Base-by-base conservation (phyloP, 306 rosid species). In the Pueraria montana region DNA sequence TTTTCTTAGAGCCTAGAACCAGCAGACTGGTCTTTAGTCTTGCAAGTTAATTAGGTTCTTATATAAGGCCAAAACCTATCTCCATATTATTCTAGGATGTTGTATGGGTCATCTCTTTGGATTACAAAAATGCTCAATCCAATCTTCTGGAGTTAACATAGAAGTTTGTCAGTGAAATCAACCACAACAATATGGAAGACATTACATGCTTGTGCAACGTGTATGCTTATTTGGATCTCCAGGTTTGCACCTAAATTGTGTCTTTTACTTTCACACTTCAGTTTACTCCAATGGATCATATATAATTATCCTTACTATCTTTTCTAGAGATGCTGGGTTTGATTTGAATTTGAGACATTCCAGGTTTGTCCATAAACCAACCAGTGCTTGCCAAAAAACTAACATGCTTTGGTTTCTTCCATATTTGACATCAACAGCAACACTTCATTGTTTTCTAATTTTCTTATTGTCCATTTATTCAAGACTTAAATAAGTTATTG, bases 161-260 rank as follows among this genome's bases (percentile, higher is more conserved):
- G 45, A 63, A 63, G 70, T 63, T 16, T n/a, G 10, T 64, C 26
- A 34, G 6, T 64, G 71, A 64, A 6, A 64, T 6, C 34, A 63
- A 63, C 11, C 16, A n/a, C n/a, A n/a, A 10, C 72, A 8, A 61
- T 61, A 58, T 64, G 26, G 72, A 34, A 66, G 48, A 36, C 46
- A 34, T 32, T 9, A 64, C 30, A 20, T 21, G 5, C 34, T 36
- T 66, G 49, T n/a, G 93, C 89, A 89, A 89, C 69, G 58, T 93
- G 83, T n/a, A n/a, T 56, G 88, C 84, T 40, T 92, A 90, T 88
- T 82, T 93, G 80, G 85, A 85, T 82, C 90, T 89, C 74, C 92
- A 84, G 96, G 94, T 93, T 77, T 67, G 84, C 72, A 14, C 70
- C 61, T 50, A 68, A 11, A 68, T 5, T 74, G 11, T 66, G 11